Evolutionary conservation across 2,329 filamentous ascomycete species (phyloP), one percentile per base, ranked within the genome.

Genomic region (Ilyonectria sp.): DNA sequence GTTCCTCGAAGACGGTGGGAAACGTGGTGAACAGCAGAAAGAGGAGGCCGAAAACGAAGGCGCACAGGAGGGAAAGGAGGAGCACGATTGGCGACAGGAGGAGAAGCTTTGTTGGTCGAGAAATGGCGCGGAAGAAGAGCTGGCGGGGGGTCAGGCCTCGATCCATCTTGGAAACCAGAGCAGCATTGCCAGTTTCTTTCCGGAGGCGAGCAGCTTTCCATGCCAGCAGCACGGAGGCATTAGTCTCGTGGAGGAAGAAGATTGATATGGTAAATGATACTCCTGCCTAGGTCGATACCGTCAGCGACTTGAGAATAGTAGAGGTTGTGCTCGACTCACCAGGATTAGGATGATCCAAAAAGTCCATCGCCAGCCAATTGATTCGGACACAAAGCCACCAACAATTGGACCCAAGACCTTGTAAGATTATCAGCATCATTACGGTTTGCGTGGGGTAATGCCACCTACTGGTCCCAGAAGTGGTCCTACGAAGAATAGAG

Each of bases 401-500:
- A 82, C 75, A 26, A 75, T 52, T 19, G 74, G 74, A 1, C 74
- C 74, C 13, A 75, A 21, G 17, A 73, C 71, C 71, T 74, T 58
- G 40, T 57, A 29, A n/a, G 1, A 56, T 58, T n/a, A 33, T 70
- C n/a, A 72, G 66, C 13, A 2, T 35, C 9, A 63, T 43, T 26
- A 17, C n/a, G 50, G 11, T 52, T 43, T 46, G 43, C 35, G 17
- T 17, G n/a, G 44, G 33, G 21, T 23, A 52, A 31, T 43, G 6
- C 47, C 3, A 60, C 63, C 19, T 65, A 83, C 82, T 0, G 89
- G 88, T 0, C 88, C 88, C 3, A 86, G 84, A 6, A 91, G 85
- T 0, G 91, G 87, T 0, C 89, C 86, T 78, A 90, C 83, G 4
- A 87, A 86, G 74, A 91, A 92, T 0, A 86, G 84, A 0, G 90